Conservation (phyloP, 371 early-diverging fungal species). For the Mucor mucedo region DNA sequence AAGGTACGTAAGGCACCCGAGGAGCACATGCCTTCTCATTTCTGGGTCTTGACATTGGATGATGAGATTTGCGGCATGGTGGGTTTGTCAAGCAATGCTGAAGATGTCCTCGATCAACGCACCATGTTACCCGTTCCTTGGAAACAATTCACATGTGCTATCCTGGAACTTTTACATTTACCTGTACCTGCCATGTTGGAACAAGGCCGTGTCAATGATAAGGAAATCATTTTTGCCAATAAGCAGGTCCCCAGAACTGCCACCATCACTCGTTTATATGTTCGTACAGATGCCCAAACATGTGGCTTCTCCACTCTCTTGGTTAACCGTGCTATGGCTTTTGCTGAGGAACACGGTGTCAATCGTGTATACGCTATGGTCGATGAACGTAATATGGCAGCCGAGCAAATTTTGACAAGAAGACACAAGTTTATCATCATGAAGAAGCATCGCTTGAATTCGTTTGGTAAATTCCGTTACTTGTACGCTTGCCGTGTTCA, state of each 20-base stretch:
- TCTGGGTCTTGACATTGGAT: conserved; percentile 52
- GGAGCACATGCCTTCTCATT: conserved; percentile 45
- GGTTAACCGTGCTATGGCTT: conserved; percentile 43
- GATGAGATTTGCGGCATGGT: conserved; percentile 45
- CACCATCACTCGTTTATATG: conserved; percentile 39
- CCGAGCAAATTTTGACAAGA: conserved; percentile 40
- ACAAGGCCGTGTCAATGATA: neutral
- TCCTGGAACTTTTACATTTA: conserved; percentile 21
- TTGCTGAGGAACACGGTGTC: conserved; percentile 45
- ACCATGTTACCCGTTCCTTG: conserved; percentile 16
- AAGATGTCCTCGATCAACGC: conserved; percentile 35
- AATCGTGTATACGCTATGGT: conserved; percentile 41
- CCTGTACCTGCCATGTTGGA: conserved; percentile 11
- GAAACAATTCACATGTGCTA: conserved; percentile 28
- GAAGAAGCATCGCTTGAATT: conserved; percentile 27
- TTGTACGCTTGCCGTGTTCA: conserved; percentile 27
- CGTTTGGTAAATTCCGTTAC: conserved; percentile 38
- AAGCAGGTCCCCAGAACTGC: conserved; percentile 44
- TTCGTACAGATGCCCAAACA: conserved; percentile 41
- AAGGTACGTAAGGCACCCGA: conserved; percentile 39
- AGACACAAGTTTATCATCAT: conserved; percentile 48
- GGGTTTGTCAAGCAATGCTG: conserved; percentile 36
- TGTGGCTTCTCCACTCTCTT: conserved; percentile 48
- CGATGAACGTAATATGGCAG: conserved; percentile 41
- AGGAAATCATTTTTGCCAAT: conserved; percentile 22